Evolutionary conservation across 2,329 filamentous ascomycete genomes (phyloP).

Genomic region (Plenodomus biglobosus): DNA sequence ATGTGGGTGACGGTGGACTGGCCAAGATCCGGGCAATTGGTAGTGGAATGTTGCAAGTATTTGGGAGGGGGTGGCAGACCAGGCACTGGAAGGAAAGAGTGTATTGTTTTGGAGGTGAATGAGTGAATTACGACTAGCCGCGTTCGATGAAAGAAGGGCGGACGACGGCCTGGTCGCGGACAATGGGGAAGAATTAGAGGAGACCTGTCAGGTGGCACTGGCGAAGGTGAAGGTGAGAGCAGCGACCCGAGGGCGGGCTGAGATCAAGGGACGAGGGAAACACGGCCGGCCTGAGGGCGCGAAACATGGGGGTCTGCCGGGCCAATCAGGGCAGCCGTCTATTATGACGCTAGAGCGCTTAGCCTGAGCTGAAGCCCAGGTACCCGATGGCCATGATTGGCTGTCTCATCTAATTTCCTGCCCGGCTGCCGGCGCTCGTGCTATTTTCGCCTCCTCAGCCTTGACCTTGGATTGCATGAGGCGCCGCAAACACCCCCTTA

Average conservation of each 20-base stretch:
- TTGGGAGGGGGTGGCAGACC: slow-evolving; percentile 23
- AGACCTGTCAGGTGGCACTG: slow-evolving; percentile 1
- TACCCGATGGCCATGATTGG: slow-evolving; percentile 31
- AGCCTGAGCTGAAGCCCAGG: slow-evolving; percentile 28
- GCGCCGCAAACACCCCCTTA: slow-evolving; percentile 23
- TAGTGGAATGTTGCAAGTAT: slow-evolving; percentile 29
- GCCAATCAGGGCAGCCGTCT: slow-evolving; percentile 22
- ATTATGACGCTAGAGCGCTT: slow-evolving; percentile 24
- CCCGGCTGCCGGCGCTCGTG: slow-evolving; percentile 19
- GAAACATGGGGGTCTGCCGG: slow-evolving; percentile 29
- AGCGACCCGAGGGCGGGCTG: slow-evolving; percentile 12
- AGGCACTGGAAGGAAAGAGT: slow-evolving; percentile 40
- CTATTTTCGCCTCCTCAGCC: slow-evolving; percentile 23
- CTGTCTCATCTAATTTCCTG: slow-evolving; percentile 31
- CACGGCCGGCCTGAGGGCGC: slow-evolving; percentile 18
- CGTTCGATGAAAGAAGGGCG: slow-evolving; percentile 43
- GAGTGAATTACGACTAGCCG: slow-evolving; percentile 41
- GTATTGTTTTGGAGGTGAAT: slow-evolving; percentile 30
- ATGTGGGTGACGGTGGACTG: slow-evolving; percentile 23
- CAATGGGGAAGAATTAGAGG: slow-evolving; percentile 19
- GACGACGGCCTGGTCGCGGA: slow-evolving; percentile 44
- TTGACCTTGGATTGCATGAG: slow-evolving; percentile 10
- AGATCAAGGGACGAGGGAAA: slow-evolving; percentile 20
- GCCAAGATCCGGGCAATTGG: slow-evolving; percentile 4
- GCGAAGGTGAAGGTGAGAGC: slow-evolving; percentile 18